Evolutionary conservation across 1,284 basidiomycete species (phyloP).

Genomic region (Apiotrichum sp.): DNA sequence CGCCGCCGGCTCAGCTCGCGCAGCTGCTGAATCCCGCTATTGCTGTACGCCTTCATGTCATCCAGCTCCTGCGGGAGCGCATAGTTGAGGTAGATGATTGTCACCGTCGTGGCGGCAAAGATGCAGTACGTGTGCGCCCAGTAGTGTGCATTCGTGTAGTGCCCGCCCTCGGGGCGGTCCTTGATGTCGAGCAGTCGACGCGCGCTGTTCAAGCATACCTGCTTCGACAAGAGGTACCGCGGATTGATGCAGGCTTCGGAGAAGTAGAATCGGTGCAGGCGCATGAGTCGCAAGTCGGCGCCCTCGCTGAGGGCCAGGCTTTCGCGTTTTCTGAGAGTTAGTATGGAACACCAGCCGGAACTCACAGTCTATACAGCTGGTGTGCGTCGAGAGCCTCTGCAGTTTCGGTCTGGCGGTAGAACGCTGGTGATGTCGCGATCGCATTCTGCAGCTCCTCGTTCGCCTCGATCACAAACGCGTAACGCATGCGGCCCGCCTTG

Average conservation of each 20-base stretch:
- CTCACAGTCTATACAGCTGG: constrained; percentile 8
- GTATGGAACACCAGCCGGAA: not conserved
- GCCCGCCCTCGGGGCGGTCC: not conserved
- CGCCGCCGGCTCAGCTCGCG: constrained; percentile 5
- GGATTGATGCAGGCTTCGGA: constrained; percentile 22
- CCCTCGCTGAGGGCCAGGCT: constrained; percentile 20
- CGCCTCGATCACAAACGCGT: constrained; percentile 21
- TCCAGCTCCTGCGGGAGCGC: constrained; percentile 19
- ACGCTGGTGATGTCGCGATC: constrained; percentile 13
- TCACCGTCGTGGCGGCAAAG: constrained; percentile 13
- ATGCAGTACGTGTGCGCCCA: constrained; percentile 20
- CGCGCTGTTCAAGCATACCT: constrained; percentile 15
- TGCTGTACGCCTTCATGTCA: constrained; percentile 9
- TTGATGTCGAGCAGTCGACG: constrained; percentile 9
- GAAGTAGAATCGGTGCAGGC: constrained; percentile 24
- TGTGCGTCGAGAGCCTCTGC: constrained; percentile 12
- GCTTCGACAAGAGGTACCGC: constrained; percentile 19
- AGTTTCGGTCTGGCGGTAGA: constrained; percentile 13
- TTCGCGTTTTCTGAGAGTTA: constrained; percentile 16
- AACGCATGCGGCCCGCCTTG: constrained; percentile 19
- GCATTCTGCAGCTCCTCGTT: constrained; percentile 11
- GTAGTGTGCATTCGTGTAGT: constrained; percentile 14
- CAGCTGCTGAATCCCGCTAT: constrained; percentile 15
- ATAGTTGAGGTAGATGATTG: constrained; percentile 18
- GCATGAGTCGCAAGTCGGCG: constrained; percentile 22